These are phyloP conservation scores for Patellaria atrata DNA, from an alignment of 495 filamentous ascomycete species.

Conservation along the genomic window DNA sequence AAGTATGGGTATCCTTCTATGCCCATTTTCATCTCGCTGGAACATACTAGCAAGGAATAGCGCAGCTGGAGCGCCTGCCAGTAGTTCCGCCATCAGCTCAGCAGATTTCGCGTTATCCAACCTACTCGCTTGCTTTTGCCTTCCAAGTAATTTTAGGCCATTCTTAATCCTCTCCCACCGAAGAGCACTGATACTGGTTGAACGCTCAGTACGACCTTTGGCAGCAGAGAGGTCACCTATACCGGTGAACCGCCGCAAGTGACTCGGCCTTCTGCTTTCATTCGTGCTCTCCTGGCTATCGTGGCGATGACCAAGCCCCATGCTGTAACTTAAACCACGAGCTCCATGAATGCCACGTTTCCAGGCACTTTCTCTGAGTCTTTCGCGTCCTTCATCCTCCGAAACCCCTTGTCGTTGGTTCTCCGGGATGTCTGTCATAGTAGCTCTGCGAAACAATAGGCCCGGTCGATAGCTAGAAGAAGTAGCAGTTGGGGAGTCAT, in stretches of 20 bases:
- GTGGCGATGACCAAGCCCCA: constrained; percentile 24
- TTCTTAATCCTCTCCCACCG: constrained; percentile 81
- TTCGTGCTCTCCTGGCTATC: constrained; percentile 30
- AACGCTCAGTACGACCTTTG: constrained; percentile 38
- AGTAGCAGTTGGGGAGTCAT: constrained; percentile 16
- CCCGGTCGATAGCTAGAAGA: constrained; percentile 29
- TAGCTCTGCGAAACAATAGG: constrained; percentile 54
- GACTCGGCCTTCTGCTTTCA: constrained; percentile 49
- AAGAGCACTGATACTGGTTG: constrained; percentile 64
- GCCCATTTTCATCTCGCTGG: constrained; percentile 89
- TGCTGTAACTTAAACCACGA: constrained; percentile 42
- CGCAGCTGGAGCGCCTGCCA: constrained; percentile 80
- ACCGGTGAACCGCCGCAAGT: constrained; percentile 61
- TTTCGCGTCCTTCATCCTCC: constrained; percentile 76
- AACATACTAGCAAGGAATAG: constrained; percentile 93
- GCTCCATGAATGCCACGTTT: constrained; percentile 38
- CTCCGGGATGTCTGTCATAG: constrained; percentile 48
- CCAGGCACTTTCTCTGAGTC: constrained; percentile 46
- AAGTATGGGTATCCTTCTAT: constrained; percentile 84
- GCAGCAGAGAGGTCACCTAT: constrained; percentile 47
- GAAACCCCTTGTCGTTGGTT: constrained; percentile 62
- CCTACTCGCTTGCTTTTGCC: constrained; percentile 58
- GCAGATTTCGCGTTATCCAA: constrained; percentile 92
- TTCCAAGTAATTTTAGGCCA: constrained; percentile 64
- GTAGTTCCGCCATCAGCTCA: constrained; percentile 87